A percentile compares a stretch with the other conserved stretches of the same genome.
Evolutionary conservation across 2,329 filamentous ascomycete genomes (phyloP).

Genomic region (Diaporthe sp.): DNA sequence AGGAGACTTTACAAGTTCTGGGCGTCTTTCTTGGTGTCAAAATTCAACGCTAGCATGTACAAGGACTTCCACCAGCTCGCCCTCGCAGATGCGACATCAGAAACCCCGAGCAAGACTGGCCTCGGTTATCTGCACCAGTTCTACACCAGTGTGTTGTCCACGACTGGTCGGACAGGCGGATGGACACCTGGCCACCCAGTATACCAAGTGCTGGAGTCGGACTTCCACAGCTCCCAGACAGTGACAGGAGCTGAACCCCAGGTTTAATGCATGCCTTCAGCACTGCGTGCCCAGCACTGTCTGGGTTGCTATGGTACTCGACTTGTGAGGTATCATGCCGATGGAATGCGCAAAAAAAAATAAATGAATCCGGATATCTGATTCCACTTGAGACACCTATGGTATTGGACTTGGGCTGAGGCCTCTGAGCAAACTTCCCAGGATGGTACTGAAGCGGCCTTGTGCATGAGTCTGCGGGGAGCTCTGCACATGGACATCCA

Average conservation of each 20-base stretch:
- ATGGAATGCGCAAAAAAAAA: background rate
- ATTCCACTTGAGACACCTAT: background rate
- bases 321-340: constrained; percentile 13
- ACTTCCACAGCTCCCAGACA: constrained; percentile 37
- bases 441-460: background rate
- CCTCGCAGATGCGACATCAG: constrained; percentile 71
- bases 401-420: background rate
- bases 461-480: background rate
- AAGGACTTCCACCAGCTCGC: constrained; percentile 79
- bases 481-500: background rate
- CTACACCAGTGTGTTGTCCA: constrained; percentile 60
- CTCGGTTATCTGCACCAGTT: constrained; percentile 75
- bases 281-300: background rate
- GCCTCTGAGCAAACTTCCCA: background rate
- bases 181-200: constrained; percentile 46
- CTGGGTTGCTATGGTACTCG: background rate
- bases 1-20: constrained; percentile 81
- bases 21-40: constrained; percentile 78
- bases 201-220: constrained; percentile 34
- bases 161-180: constrained; percentile 39
- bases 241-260: constrained; percentile 40
- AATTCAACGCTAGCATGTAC: constrained; percentile 84
- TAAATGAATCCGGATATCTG: background rate
- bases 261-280: constrained; percentile 29
- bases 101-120: constrained; percentile 64